Evolutionary conservation across 2,329 filamentous ascomycete species (phyloP), one percentile per base, ranked within the genome.

Genomic region (Aspergillus tubingensis): DNA sequence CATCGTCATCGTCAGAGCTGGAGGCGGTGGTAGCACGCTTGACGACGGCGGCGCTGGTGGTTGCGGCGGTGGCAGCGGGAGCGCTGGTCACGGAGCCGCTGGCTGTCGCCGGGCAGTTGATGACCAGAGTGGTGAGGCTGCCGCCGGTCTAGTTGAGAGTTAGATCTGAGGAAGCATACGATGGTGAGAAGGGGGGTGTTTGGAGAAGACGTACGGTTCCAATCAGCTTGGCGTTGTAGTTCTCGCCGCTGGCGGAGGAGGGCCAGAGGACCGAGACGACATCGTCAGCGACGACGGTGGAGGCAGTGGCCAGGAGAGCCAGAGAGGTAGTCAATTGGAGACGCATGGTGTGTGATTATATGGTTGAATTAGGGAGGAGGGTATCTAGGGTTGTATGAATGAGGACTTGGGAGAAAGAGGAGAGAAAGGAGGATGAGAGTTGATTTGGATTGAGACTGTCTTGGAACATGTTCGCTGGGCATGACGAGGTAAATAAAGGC

Each of bases 221-320:
- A 43, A 66, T 52, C 30, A 66, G 54, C 49, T 63, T 54, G 7
- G 50, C 64, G 3, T 60, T 59, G 21, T 30, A 23, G 19, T 13
- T 36, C 32, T 13, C 32, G 11, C 23, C 39, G 19, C 8, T 39
- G 17, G 25, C n/a, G 10, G n/a, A 8, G 39, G 21, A 11, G 25
- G 39, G 53, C 39, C 27, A 32, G 23, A 32, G 25, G 25, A 47
- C 8, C 11, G 61, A 59, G 44, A 66, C 56, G 19, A 65, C 27
- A 21, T 66, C 62, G 55, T 59, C 59, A 49, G 64, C 64, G 21
- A 56, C 57, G 25, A 60, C 70, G 27, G 70, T 61, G 41, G 69
- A 66, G 48, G 65, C 65, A 60, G 66, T 63, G 43, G 70, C 65
- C 62, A 73, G 57, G 52, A 73, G 58, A 58, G 67, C 68, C 52